Evolutionary conservation across 345 rosid genomes (phyloP), one percentile per base, ranked within the genome.

Genomic region (Salix caprea): DNA sequence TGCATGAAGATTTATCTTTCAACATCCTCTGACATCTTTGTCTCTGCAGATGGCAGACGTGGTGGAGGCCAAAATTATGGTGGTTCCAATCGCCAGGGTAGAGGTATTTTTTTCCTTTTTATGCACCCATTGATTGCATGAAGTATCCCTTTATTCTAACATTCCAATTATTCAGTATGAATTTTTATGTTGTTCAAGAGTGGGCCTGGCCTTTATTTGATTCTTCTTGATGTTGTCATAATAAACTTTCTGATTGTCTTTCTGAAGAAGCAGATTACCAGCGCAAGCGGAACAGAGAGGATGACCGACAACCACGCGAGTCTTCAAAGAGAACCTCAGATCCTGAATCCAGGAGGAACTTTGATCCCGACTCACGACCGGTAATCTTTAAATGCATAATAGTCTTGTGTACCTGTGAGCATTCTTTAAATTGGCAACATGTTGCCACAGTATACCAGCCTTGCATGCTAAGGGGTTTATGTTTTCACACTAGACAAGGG

Each of bases 241-340:
- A 48, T 56, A 19, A 30, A 40, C 11, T 70, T 76, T 62, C 71
- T 65, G 28, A 77, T 32, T 28, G 62, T 69, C 50, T 74, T 64
- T 44, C 77, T 58, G 75, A 61, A 36, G 48, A 72, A 52, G 73
- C 82, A 93, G 99, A 95, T 88, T 88, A 85, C 26, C 62, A 87
- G 71, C 89, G 97, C 42, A 95, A 95, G 84, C 82, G 99, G 71
- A 76, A 86, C 68, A 86, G 99, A 73, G 98, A 95, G 11, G 97
- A 95, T 89, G 98, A 95, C 81, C 93, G 87, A 16, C 89, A 84
- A 78, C 79, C 86, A 48, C 91, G 82, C 0, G 94, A 88, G 34
- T 65, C 88, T 76, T 84, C 97, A 58, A 93, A 90, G 84, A 91
- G 98, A 83, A 79, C 70, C 28, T 61, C 86, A 30, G 94, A 94